Conservation (phyloP, 108 stramenopile species). For the Stephanodiscus triporus region DNA sequence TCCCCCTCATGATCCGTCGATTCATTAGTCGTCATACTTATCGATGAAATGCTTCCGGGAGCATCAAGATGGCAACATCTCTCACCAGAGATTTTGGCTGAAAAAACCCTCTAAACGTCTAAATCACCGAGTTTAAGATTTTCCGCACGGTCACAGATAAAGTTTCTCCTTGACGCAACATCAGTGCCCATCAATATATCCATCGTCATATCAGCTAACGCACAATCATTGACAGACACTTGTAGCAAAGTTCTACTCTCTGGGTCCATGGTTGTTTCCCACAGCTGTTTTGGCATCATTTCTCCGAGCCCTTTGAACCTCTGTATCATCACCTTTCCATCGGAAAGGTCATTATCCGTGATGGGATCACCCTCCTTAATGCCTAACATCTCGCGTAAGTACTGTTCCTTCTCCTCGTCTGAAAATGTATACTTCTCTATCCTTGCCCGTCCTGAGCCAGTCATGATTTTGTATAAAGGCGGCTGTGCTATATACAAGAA, state of each 20-base stretch:
- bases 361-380: conserved; percentile 39
- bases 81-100: too few species aligned
- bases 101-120: conserved; percentile 67
- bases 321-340: conserved; percentile 72
- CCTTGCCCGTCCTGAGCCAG: conserved; percentile 62
- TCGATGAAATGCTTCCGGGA: too few species aligned
- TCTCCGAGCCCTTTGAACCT: conserved; percentile 93
- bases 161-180: conserved; percentile 84
- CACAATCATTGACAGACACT: conserved; percentile 89
- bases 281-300: conserved; percentile 96
- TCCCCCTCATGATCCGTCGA: too few species aligned
- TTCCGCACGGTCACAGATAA: conserved; percentile 83
- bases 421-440: conserved; percentile 69
- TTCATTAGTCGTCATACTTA: too few species aligned
- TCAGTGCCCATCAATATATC: conserved; percentile 91
- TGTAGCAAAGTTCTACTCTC: conserved; percentile 74
- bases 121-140: conserved; percentile 77
- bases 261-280: conserved; percentile 96
- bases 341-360: conserved; percentile 44
- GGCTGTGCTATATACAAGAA: conserved; percentile 95
- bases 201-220: conserved; percentile 84
- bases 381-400: conserved; percentile 51
- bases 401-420: conserved; percentile 64
- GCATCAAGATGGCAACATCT: too few species aligned
- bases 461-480: conserved; percentile 91